Percentiles rank a stretch among this genome's conserved stretches.
Conservation (phyloP, 768 basidiomycete genomes). For the Lanmaoa rubissima region DNA sequence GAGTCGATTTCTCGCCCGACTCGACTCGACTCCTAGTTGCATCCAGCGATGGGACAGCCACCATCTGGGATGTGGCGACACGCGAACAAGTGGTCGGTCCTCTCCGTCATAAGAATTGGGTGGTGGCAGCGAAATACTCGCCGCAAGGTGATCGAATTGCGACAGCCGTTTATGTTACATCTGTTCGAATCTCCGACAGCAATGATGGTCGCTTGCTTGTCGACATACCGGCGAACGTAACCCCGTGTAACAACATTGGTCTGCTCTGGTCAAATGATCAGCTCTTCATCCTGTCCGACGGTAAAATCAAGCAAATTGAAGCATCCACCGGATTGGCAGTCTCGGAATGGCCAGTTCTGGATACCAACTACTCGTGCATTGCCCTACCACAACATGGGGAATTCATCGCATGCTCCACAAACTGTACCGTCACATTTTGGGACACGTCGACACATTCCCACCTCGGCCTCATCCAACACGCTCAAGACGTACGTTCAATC, state of each 20-base stretch:
- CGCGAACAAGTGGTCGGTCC: background rate
- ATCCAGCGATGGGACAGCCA: background rate
- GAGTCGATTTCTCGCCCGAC: constrained; percentile 5
- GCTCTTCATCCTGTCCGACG: background rate
- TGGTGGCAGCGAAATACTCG: constrained; percentile 4
- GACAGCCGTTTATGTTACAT: background rate
- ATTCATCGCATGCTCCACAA: background rate
- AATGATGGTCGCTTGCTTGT: background rate
- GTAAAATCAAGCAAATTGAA: background rate
- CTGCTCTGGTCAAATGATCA: background rate
- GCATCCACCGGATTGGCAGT: background rate
- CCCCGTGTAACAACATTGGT: background rate
- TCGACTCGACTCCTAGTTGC: too few species aligned
- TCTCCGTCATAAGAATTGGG: background rate
- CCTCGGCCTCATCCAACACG: background rate
- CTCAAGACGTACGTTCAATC: background rate
- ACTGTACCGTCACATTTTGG: background rate
- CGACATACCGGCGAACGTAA: background rate
- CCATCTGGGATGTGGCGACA: background rate
- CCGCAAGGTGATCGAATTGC: background rate
- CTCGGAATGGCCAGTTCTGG: background rate
- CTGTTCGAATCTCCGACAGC: background rate
- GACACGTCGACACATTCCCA: background rate
- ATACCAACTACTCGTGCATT: background rate
- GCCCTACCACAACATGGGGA: background rate